phyloP scores from a whole-genome alignment of 83 land plant genomes.

The Diphasiastrum complanatum region DNA sequence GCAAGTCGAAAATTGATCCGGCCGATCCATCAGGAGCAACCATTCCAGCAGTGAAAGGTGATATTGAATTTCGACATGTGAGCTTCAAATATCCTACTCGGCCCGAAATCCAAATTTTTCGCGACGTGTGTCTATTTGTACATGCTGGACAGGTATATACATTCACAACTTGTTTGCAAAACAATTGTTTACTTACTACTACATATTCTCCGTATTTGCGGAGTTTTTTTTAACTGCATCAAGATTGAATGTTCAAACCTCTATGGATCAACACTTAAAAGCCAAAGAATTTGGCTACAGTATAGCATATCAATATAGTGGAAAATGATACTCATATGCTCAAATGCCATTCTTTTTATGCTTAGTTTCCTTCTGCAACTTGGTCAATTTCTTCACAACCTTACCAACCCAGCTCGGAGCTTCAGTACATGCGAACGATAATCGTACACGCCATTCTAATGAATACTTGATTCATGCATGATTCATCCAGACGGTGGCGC shows the following conservation, averaged over 20 bases:
- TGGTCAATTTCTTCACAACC: too few relatives aligned
- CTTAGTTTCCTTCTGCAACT: too few relatives aligned
- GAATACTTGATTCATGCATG: neutral
- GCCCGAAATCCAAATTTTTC: constrained; percentile 26
- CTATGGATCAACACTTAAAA: too few relatives aligned
- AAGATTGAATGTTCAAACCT: too few relatives aligned
- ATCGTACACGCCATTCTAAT: neutral
- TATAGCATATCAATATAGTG: too few relatives aligned
- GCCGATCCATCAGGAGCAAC: constrained; percentile 30
- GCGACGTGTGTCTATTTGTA: constrained; percentile 18
- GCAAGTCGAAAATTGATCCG: constrained; percentile 45
- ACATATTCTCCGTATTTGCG: neutral
- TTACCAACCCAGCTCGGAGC: too few relatives aligned
- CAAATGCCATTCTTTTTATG: too few relatives aligned
- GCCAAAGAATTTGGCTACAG: too few relatives aligned
- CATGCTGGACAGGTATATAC: constrained; percentile 33
- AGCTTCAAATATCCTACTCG: constrained; percentile 32
- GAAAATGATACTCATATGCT: too few relatives aligned
- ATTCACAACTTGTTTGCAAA: neutral
- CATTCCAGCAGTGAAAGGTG: constrained; percentile 18
- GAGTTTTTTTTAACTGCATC: too few relatives aligned
- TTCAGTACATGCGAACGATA: neutral
- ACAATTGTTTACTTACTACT: neutral
- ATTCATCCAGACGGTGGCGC: constrained; percentile 31
- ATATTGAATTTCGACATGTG: constrained; percentile 37